These are phyloP conservation scores for Claviceps sp. DNA, from an alignment of 2,329 filamentous ascomycete genomes.

Conservation along the genomic window DNA sequence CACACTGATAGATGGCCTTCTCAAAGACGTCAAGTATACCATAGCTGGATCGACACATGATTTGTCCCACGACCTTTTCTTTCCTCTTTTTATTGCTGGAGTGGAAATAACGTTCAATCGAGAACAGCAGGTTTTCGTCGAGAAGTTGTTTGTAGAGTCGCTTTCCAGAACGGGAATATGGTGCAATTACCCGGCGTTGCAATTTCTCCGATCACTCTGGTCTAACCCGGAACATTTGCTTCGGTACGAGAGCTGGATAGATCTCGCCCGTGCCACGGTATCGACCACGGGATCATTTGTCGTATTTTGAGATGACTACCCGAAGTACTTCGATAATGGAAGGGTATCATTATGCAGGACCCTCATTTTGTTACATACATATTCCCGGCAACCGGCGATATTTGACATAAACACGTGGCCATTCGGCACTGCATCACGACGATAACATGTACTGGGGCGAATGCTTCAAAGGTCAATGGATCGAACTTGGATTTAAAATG, in stretches of 20 bases:
- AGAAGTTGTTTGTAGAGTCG: conserved; percentile 3
- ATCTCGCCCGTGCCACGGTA: conserved; percentile 4
- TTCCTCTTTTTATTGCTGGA: conserved; percentile 7
- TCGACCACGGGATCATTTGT: conserved; percentile 2
- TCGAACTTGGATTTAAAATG: too few species aligned
- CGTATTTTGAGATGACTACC: neutral
- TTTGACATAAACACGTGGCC: too few species aligned
- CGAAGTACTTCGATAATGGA: too few species aligned
- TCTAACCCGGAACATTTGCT: neutral
- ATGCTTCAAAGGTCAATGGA: too few species aligned
- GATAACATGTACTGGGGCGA: too few species aligned
- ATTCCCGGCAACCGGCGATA: too few species aligned
- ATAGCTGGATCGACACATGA: conserved; percentile 3
- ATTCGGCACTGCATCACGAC: too few species aligned
- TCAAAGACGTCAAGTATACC: conserved; percentile 2
- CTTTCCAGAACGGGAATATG: conserved; percentile 4
- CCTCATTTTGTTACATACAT: too few species aligned
- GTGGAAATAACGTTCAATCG: neutral
- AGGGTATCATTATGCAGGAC: too few species aligned
- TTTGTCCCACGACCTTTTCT: conserved; percentile 6
- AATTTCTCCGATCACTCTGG: conserved; percentile 4
- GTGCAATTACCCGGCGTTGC: conserved; percentile 6
- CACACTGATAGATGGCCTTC: neutral
- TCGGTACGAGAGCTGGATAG: conserved; percentile 2
- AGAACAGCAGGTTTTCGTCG: neutral